Percentiles rank a stretch among this genome's conserved stretches.
Conservation (phyloP, 768 basidiomycete genomes). For the Naganishia vishniacii region DNA sequence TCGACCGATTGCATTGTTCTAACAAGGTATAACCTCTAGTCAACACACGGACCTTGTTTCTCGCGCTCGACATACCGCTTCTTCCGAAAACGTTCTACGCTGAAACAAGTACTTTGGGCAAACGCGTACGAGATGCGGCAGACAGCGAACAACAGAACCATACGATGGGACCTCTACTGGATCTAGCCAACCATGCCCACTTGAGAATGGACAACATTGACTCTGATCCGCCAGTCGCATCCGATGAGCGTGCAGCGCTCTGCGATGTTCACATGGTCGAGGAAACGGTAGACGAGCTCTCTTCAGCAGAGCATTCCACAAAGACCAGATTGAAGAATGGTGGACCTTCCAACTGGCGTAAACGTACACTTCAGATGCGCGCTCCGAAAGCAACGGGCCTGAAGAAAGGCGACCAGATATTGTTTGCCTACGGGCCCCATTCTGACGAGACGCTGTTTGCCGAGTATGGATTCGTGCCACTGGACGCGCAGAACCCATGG, state of each 20-base stretch:
- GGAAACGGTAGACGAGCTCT: not conserved
- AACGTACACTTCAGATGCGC: conserved; percentile 14
- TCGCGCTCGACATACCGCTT: conserved; percentile 51
- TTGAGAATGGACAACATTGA: not conserved
- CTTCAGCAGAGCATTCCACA: not conserved
- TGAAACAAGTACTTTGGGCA: not conserved
- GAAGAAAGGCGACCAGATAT: conserved; percentile 60
- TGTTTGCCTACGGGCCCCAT: conserved; percentile 74
- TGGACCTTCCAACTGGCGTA: not conserved
- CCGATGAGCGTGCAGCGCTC: not conserved
- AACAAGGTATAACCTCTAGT: conserved; percentile 53
- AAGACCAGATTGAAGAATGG: not conserved
- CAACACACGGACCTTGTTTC: conserved; percentile 80
- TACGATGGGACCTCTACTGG: conserved; percentile 80
- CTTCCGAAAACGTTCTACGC: conserved; percentile 35
- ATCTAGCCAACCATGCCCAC: conserved; percentile 74
- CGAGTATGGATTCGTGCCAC: conserved; percentile 79
- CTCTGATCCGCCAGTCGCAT: not conserved
- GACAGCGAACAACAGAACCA: conserved; percentile 59
- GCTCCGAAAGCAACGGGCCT: conserved; percentile 47
- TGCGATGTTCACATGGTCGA: not conserved
- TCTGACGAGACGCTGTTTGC: conserved; percentile 69
- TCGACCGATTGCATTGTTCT: not conserved
- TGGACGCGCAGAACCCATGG: conserved; percentile 34
- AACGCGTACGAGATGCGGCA: not conserved